A percentile compares a stretch with the other conserved stretches of the same genome.
Conservation (phyloP, 2,329 filamentous ascomycete species). For the Epichloe bromicola region DNA sequence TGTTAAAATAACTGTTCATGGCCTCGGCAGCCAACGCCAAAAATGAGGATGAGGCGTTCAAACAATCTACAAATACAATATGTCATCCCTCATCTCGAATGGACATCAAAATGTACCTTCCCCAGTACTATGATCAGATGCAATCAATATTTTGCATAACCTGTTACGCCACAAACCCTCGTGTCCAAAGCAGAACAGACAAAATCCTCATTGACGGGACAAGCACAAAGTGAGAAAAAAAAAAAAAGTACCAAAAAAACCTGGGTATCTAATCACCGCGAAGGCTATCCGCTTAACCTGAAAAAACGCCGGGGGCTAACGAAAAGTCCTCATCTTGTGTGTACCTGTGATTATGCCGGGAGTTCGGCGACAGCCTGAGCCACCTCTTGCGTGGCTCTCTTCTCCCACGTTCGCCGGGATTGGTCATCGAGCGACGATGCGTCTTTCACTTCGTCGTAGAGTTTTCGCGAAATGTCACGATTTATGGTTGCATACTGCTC, state of each 20-base stretch:
- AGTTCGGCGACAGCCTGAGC: constrained; percentile 55
- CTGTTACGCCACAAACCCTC: constrained; percentile 7
- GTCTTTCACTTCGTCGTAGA: constrained; percentile 59
- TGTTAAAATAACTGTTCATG: neutral
- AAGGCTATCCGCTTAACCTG: neutral
- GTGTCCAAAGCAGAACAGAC: constrained; percentile 5
- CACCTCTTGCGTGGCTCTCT: constrained; percentile 66
- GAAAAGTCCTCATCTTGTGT: constrained; percentile 12
- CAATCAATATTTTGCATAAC: constrained; percentile 5
- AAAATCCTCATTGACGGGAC: constrained; percentile 7
- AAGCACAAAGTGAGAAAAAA: constrained; percentile 6
- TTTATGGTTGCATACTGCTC: constrained; percentile 92
- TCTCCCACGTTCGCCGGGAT: constrained; percentile 58
- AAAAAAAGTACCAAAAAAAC: neutral
- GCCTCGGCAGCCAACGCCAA: neutral
- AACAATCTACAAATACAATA: constrained; percentile 8
- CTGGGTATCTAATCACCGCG: constrained; percentile 20
- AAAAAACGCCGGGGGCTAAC: constrained; percentile 19
- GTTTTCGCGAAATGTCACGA: constrained; percentile 70
- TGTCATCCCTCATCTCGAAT: constrained; percentile 3
- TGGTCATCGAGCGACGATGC: constrained; percentile 49
- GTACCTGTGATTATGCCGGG: constrained; percentile 26
- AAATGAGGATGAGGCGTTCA: constrained; percentile 4
- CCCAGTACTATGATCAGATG: constrained; percentile 6
- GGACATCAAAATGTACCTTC: constrained; percentile 5